Evolutionary conservation across 225 moss, liverwort and hornwort genomes (phyloP), one percentile per base, ranked within the genome.

Genomic region (Climacium dendroides): DNA sequence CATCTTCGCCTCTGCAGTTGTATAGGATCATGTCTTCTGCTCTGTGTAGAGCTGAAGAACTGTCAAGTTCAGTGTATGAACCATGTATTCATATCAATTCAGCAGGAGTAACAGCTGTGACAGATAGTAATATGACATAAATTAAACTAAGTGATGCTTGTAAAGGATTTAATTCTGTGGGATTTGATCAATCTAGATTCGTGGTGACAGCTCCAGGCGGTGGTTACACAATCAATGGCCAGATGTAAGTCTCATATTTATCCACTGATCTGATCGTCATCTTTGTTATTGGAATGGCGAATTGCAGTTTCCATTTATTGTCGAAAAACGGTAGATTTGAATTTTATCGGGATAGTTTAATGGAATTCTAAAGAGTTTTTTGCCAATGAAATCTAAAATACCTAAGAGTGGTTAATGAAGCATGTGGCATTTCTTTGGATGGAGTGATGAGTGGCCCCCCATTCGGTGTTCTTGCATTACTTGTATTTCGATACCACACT

Each of bases 171-270:
- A 47, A 79, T 89, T 43, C 23, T 78, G 83, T 83, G 72, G 70
- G 55, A 54, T 69, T 20, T 83, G 79, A 57, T 87, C 47, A 15
- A 63, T 63, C 45, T 87, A 88, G 90, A 88, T 92, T 92, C 45
- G 86, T 85, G 58, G 92, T 90, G 84, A 92, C 92, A 81, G 52
- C 77, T 84, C 90, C 84, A 57, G 92, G 92, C 35, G 59, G 90
- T 12, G 90, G 92, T 81, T 92, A 92, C 64, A 86, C n/a, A 58
- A 87, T 89, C 60, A 60, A 70, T 7, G 90, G 61, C 59, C 87
- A 88, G 57, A 90, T 81, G 92, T 92, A 90, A 90, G 90, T 77
- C 54, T 47, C 26, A 32, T 57, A 78, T 59, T 63, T 80, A 66
- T 43, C 28, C 34, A 41, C 52, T 75, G 74, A 57, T 63, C 13